These are phyloP conservation scores for Hypoxylon perforatum DNA, from an alignment of 495 filamentous ascomycete genomes.

Conservation along the genomic window DNA sequence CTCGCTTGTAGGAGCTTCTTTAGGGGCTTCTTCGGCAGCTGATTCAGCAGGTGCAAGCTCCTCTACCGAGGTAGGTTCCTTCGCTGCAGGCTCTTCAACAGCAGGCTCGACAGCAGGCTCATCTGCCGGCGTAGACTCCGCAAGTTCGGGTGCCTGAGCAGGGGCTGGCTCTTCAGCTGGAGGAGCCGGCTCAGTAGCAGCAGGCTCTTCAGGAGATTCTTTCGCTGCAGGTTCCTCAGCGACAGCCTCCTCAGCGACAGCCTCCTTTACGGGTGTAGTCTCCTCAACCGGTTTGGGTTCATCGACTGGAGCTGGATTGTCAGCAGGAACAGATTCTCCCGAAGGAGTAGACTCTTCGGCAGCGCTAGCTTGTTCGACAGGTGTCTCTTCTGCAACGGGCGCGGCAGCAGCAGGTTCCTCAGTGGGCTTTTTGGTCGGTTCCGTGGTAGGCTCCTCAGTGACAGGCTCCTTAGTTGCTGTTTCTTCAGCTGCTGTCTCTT, in stretches of 20 bases:
- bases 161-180: neutral
- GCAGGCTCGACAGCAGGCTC: neutral
- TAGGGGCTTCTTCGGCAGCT: neutral
- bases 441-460: no score
- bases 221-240: constrained; percentile 6
- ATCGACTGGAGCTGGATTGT: no score
- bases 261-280: neutral
- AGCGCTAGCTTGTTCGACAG: no score
- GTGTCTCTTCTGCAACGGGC: no score
- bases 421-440: no score
- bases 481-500: no score
- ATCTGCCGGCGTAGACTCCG: neutral
- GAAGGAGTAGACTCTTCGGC: no score
- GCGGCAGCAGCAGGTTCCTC: no score
- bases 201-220: neutral
- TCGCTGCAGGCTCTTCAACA: constrained; percentile 12
- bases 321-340: no score
- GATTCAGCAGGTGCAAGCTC: neutral
- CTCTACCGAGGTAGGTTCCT: neutral
- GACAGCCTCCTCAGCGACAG: neutral
- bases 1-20: neutral
- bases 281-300: no score
- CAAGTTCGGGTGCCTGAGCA: no score
- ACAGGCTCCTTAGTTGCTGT: no score
- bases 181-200: neutral